Conservation (phyloP, 768 basidiomycete genomes). For the Lactifluus rugatus region DNA sequence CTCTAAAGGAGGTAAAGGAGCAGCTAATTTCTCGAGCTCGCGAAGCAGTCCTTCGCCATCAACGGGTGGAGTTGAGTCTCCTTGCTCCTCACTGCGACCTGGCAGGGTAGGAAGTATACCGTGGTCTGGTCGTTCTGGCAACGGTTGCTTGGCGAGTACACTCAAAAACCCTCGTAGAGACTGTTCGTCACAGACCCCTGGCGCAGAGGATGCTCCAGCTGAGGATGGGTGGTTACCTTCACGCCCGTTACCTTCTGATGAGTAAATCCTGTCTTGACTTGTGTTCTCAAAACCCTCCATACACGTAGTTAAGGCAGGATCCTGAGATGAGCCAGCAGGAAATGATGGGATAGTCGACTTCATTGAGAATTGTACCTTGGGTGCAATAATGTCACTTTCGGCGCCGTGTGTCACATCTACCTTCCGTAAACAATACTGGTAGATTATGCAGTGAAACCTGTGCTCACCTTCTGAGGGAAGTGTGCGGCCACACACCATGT, state of each 20-base stretch:
- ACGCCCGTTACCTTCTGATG: not conserved
- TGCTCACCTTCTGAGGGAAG: not conserved
- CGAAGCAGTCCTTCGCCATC: not conserved
- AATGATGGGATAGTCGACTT: not conserved
- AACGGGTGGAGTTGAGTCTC: not conserved
- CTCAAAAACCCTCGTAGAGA: conserved; percentile 20
- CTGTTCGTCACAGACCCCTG: conserved; percentile 2
- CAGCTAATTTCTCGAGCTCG: conserved; percentile 1
- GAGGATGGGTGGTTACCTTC: not conserved
- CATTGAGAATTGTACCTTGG: not conserved
- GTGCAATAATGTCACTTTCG: not conserved
- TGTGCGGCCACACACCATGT: no score
- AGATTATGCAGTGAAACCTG: not conserved
- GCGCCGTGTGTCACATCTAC: not conserved
- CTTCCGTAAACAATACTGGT: not conserved
- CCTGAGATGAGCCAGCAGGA: not conserved
- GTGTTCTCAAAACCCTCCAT: not conserved
- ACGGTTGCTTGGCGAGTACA: conserved; percentile 32
- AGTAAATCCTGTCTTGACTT: not conserved
- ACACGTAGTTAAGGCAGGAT: not conserved
- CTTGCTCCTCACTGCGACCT: not conserved
- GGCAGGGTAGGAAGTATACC: not conserved
- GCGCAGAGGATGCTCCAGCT: not conserved
- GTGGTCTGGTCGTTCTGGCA: conserved; percentile 25
- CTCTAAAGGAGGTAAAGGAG: not conserved